Base-by-base conservation (phyloP, 306 rosid genomes). In the Macrotyloma uniflorum region DNA sequence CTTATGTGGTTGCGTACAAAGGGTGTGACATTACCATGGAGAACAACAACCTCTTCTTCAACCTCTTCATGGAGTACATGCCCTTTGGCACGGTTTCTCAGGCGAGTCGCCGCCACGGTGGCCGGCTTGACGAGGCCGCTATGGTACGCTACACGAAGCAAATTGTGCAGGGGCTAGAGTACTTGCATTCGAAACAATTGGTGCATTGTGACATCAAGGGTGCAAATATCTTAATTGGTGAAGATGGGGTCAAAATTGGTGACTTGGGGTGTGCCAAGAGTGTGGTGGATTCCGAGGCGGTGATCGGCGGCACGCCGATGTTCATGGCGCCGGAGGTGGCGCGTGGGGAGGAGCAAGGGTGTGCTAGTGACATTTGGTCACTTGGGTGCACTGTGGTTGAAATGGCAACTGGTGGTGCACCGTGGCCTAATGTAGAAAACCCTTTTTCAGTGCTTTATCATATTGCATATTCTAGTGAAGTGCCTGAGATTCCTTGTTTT, bases 201-300 rank as follows among this genome's bases (percentile, higher is more conserved):
- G 94, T 88, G 74, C 99, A 96, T 93, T 93, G 98, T 38, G 99
- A 96, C 85, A 85, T 96, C 40, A 96, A 96, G 66, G 90, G 94
- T 28, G 76, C 89, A 46, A 96, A 96, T 57, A 83, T 93, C 73
- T 84, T 96, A 78, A 79, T 89, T 4, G 83, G 90, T 16, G 81
- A 82, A 58, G 68, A 83, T 4, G 97, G 98, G 16, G 89, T 82
- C 0, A 93, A 93, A 83, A 78, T 96, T 24, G 90, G 98, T 2
- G 99, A 96, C 80, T 88, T 96, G 10, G 99, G 99, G 24, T 93
- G 94, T 74, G 88, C 98, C 2, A 93, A 81, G 80, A 74, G 84
- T 79, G 85, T 45, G 5, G 3, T 0, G 2, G 72, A 83, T 3
- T 7, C n/a, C 0, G 8, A 42, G 2, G 20, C 18, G 12, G 72